phyloP scores from a whole-genome alignment of 495 filamentous ascomycete species.

The Daldinia bambusicola region DNA sequence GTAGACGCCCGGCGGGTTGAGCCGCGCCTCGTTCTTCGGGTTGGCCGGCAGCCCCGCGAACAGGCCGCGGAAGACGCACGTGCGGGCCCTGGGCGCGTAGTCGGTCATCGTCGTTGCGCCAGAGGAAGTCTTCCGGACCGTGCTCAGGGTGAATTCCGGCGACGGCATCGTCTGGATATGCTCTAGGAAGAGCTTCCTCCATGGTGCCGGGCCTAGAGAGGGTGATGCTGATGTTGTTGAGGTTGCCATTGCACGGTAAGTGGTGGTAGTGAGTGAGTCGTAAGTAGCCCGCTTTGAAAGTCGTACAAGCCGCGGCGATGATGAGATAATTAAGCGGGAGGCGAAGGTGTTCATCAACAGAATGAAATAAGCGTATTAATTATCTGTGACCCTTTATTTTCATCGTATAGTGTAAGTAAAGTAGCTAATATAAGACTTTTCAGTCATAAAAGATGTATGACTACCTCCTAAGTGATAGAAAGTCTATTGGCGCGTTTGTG shows the following conservation, averaged over 20 bases:
- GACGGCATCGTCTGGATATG: conserved; percentile 69
- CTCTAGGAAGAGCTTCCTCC: conserved; percentile 72
- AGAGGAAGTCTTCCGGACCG: conserved; percentile 60
- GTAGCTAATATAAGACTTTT: not conserved
- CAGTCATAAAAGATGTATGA: not conserved
- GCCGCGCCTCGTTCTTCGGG: conserved; percentile 66
- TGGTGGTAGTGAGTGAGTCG: not conserved
- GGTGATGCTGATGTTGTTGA: conserved; percentile 24
- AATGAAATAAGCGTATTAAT: not conserved
- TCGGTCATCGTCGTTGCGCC: not conserved
- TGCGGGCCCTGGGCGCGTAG: conserved; percentile 58
- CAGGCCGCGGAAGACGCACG: conserved; percentile 81
- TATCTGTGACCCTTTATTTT: not conserved
- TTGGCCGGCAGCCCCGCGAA: conserved; percentile 76
- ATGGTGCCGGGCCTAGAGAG: conserved; percentile 57
- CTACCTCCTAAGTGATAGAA: not conserved
- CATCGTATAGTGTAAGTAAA: not conserved
- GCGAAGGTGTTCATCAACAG: conserved; percentile 31
- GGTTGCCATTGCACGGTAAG: conserved; percentile 26
- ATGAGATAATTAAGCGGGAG: conserved; percentile 16
- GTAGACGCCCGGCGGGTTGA: conserved; percentile 73
- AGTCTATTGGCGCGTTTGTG: not conserved
- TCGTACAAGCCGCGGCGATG: conserved; percentile 28
- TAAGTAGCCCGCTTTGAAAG: conserved; percentile 16
- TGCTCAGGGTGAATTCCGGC: conserved; percentile 77